A percentile compares a stretch with the other conserved stretches of the same genome.
These are phyloP conservation scores for Xylona heveae DNA, from an alignment of 495 filamentous ascomycete genomes.

Conservation along the genomic window DNA sequence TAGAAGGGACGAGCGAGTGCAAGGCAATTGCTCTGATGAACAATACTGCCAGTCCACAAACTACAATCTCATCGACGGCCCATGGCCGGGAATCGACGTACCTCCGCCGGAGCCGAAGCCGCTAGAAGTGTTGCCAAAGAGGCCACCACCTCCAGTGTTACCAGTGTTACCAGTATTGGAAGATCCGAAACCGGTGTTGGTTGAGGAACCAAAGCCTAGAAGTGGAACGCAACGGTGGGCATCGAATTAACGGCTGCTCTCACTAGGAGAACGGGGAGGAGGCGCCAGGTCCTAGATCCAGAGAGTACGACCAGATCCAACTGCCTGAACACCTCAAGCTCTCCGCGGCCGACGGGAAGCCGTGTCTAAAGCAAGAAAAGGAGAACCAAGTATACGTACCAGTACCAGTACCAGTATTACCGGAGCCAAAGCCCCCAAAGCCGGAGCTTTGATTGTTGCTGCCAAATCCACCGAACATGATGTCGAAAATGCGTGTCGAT, in stretches of 20 bases:
- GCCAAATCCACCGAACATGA: slow-evolving; percentile 38
- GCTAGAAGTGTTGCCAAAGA: slow-evolving; percentile 25
- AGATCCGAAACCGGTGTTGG: slow-evolving; percentile 16
- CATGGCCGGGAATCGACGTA: slow-evolving; percentile 19
- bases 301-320: too few relatives aligned
- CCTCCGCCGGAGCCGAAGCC: slow-evolving; percentile 36
- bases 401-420: slow-evolving; percentile 7
- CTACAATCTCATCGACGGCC: slow-evolving; percentile 7
- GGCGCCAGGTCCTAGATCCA: too few relatives aligned
- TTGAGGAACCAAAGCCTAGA: slow-evolving; percentile 38
- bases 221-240: slow-evolving; percentile 17
- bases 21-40: too few relatives aligned
- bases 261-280: too few relatives aligned
- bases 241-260: slow-evolving; percentile 8
- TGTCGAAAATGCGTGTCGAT: slow-evolving; percentile 7
- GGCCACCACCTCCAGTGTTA: slow-evolving; percentile 15
- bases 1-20: too few relatives aligned
- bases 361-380: too few relatives aligned
- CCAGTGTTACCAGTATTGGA: slow-evolving; percentile 9
- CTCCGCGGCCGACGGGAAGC: too few relatives aligned
- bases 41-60: slow-evolving; percentile 12
- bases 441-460: slow-evolving; percentile 28
- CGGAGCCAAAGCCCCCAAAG: slow-evolving; percentile 4
- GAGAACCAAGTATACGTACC: slow-evolving; percentile 3
- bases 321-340: too few relatives aligned